Conservation (phyloP, 345 rosid genomes). For the Crucihimalaya himalaica region DNA sequence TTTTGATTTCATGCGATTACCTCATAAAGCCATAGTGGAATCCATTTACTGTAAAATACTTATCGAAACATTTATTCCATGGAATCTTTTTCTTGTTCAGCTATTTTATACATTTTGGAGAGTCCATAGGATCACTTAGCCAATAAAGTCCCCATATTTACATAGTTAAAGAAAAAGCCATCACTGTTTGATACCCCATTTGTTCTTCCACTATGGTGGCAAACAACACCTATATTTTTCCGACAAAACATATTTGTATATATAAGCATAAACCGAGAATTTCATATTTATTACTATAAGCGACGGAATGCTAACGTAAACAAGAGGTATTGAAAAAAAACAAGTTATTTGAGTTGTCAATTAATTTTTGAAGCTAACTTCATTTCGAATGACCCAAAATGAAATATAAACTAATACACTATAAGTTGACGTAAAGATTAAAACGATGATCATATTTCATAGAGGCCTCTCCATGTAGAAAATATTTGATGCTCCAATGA, state of each 20-base stretch:
- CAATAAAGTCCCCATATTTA: neutral
- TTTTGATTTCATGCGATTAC: neutral
- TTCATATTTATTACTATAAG: neutral
- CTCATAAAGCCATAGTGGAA: neutral
- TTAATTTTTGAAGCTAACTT: neutral
- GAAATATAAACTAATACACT: neutral
- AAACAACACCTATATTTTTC: neutral
- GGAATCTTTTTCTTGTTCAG: neutral
- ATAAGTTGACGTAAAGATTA: neutral
- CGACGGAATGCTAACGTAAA: neutral
- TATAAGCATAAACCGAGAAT: neutral
- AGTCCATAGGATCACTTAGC: neutral
- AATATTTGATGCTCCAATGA: neutral
- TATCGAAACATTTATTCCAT: neutral
- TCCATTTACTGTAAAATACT: neutral
- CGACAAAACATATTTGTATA: conserved; percentile 5
- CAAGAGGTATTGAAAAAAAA: neutral
- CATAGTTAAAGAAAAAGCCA: neutral
- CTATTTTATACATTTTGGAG: neutral
- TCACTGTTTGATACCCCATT: conserved; percentile 13
- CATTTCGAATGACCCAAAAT: neutral
- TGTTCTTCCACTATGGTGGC: conserved; percentile 28
- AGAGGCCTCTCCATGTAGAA: neutral
- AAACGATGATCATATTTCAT: neutral
- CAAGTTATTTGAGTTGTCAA: neutral